A percentile compares a stretch with the other conserved stretches of the same genome.
Conservation (phyloP, 192 early-diverging fungal genomes). For the Umbelopsis isabellina region DNA sequence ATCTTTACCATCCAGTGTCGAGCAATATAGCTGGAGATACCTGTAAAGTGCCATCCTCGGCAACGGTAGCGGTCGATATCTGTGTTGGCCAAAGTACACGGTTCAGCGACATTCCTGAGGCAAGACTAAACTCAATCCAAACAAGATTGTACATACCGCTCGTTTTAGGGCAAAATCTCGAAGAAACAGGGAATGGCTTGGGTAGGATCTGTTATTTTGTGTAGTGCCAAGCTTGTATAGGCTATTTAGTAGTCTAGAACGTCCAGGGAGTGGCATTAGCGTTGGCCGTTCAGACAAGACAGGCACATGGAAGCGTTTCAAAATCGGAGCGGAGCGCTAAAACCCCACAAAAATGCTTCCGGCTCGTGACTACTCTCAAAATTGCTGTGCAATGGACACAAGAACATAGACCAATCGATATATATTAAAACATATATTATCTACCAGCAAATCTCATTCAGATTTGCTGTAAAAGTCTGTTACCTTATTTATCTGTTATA, state of each 20-base stretch:
- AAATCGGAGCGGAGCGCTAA: constrained; percentile 5
- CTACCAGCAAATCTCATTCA: too few species aligned
- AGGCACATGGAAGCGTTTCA: constrained; percentile 2
- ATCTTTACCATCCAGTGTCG: not conserved
- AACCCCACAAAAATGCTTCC: constrained; percentile 1
- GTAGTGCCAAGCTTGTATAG: not conserved
- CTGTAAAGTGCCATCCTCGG: constrained; percentile 9
- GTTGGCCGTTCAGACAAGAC: constrained; percentile 8
- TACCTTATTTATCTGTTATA: too few species aligned
- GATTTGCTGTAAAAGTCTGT: too few species aligned
- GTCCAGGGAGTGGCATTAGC: constrained; percentile 17
- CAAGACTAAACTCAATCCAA: not conserved
- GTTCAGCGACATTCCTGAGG: not conserved
- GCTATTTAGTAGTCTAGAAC: not conserved
- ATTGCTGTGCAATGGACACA: too few species aligned
- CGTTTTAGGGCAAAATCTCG: not conserved
- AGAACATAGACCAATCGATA: too few species aligned
- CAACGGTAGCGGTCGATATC: not conserved
- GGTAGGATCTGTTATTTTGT: not conserved
- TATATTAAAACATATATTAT: too few species aligned
- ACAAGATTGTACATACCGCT: not conserved
- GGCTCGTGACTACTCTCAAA: not conserved
- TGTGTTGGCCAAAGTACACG: not conserved
- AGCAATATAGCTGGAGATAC: not conserved
- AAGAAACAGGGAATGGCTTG: not conserved